Percentiles rank a stretch among this genome's conserved stretches.
phyloP scores from a whole-genome alignment of 2,329 filamentous ascomycete species.

The Cladorrhinum sp. region DNA sequence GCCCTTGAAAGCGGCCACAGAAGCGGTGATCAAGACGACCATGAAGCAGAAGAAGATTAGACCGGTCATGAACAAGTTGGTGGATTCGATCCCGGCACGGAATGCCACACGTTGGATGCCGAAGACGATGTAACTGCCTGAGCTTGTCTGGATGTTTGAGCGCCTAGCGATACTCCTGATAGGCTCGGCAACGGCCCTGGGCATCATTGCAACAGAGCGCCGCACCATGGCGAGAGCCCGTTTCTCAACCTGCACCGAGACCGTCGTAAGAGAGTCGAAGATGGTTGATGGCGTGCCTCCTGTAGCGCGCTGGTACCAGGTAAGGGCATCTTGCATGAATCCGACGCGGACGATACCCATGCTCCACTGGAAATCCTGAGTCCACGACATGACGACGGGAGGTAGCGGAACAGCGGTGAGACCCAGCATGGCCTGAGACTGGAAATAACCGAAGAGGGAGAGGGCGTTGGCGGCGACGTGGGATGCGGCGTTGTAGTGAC shows the following conservation, averaged over 20 bases:
- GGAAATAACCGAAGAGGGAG: slow-evolving; percentile 93
- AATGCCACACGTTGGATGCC: slow-evolving; percentile 91
- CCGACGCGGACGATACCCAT: slow-evolving; percentile 88
- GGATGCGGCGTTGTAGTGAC: slow-evolving; percentile 89
- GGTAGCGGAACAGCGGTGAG: slow-evolving; percentile 78
- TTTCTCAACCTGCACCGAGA: slow-evolving; percentile 82
- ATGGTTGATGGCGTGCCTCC: slow-evolving; percentile 80
- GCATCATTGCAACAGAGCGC: slow-evolving; percentile 53
- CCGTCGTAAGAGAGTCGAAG: slow-evolving; percentile 68
- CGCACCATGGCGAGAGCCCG: slow-evolving; percentile 50
- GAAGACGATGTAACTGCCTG: slow-evolving; percentile 61
- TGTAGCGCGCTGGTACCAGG: slow-evolving; percentile 93
- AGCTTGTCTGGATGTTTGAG: slow-evolving; percentile 50
- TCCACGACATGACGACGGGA: slow-evolving; percentile 88
- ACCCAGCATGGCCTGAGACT: slow-evolving; percentile 87
- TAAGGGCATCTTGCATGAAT: slow-evolving; percentile 87
- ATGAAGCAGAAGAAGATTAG: slow-evolving; percentile 86
- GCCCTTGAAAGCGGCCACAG: slow-evolving; percentile 76
- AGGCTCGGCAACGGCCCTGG: slow-evolving; percentile 37
- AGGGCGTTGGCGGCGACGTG: slow-evolving; percentile 92
- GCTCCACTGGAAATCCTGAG: slow-evolving; percentile 96
- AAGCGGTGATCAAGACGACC: slow-evolving; percentile 68
- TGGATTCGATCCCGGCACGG: slow-evolving; percentile 76
- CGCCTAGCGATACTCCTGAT: slow-evolving; percentile 48
- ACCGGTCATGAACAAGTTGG: slow-evolving; percentile 91